Base-by-base conservation (phyloP, 352 stramenopile species). In the Globisporangium acanthophoron region DNA sequence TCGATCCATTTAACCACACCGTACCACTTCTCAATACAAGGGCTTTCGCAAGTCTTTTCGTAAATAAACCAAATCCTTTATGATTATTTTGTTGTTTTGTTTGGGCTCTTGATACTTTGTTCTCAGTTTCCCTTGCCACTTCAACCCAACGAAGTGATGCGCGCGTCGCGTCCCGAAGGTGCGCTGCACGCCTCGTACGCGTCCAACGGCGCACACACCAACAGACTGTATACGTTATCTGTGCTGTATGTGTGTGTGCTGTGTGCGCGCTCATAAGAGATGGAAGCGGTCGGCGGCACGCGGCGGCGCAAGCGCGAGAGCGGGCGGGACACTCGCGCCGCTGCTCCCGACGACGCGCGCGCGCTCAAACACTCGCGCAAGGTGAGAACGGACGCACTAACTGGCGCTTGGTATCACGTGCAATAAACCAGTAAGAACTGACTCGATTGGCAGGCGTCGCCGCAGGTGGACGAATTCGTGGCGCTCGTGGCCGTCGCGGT, bases 401-500 rank as follows among this genome's bases (percentile, higher is more conserved):
- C 37, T 41, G 37, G 8, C 37, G 37, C 13, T 15, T 41, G 37
- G 8, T 15, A 15, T 0, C 1, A 1, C 37, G 13, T 15, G 37
- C 37, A 41, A 41, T 9, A 15, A 41, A 5, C 37, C 37, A 41
- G 13, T 15, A 9, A 15, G 8, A 9, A 41, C 37, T 41, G 24
- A 27, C 24, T 27, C 24, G 24, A 27, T 15, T 41, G 37, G 37
- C 13, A 41, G 37, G 37, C 37, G 37, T 41, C 12, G 1, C 24
- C 24, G 24, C 24, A 27, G 24, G 5, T 24, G 13, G 7, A 27
- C 31, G 24, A 18, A 5, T 58, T 63, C 40, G 16, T 15, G 4
- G n/a, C 16, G 18, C 40, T 43, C 5, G 58, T 58, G 24, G 41
- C 70, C 33, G 56, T 72, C 15, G 58, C 65, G 24, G 58, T 76